Evolutionary conservation across 108 stramenopile species (phyloP).

Genomic region (Fragilariopsis cylindrus): DNA sequence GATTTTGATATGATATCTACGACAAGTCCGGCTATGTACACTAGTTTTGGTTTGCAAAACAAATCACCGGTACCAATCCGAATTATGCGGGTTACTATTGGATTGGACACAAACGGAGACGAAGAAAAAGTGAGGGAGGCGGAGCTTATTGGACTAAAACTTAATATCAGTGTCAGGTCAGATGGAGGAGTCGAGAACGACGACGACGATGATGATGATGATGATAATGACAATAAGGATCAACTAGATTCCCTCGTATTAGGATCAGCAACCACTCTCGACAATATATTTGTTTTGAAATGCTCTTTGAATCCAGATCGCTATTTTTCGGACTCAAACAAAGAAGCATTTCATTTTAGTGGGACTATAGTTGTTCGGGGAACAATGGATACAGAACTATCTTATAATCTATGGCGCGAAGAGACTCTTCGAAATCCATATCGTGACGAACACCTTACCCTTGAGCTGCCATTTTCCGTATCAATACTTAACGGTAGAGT

Average conservation of each 20-base stretch:
- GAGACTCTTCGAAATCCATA: constrained; percentile 27
- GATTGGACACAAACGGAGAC: constrained; percentile 10
- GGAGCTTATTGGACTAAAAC: constrained; percentile 4
- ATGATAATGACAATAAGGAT: not conserved
- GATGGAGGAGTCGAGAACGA: not conserved
- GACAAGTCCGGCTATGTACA: constrained; percentile 22
- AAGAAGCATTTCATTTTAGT: constrained; percentile 11
- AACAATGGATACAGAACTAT: constrained; percentile 28
- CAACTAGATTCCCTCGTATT: constrained; percentile 6
- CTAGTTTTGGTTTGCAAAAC: constrained; percentile 44
- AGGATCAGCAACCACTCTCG: constrained; percentile 23
- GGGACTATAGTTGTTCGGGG: constrained; percentile 34
- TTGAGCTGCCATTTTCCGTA: constrained; percentile 42
- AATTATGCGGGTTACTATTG: constrained; percentile 43
- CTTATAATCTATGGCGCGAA: constrained; percentile 26
- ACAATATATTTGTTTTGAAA: constrained; percentile 18
- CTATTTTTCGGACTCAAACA: constrained; percentile 31
- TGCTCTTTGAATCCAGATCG: constrained; percentile 29
- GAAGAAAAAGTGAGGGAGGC: constrained; percentile 3
- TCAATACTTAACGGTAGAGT: constrained; percentile 35
- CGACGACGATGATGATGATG: not conserved
- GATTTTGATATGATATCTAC: constrained; percentile 54
- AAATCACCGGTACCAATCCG: constrained; percentile 27
- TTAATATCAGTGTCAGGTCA: not conserved
- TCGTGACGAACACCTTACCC: constrained; percentile 20